These are phyloP conservation scores for Trametes cinnabarina DNA, from an alignment of 768 basidiomycete species.

Conservation along the genomic window DNA sequence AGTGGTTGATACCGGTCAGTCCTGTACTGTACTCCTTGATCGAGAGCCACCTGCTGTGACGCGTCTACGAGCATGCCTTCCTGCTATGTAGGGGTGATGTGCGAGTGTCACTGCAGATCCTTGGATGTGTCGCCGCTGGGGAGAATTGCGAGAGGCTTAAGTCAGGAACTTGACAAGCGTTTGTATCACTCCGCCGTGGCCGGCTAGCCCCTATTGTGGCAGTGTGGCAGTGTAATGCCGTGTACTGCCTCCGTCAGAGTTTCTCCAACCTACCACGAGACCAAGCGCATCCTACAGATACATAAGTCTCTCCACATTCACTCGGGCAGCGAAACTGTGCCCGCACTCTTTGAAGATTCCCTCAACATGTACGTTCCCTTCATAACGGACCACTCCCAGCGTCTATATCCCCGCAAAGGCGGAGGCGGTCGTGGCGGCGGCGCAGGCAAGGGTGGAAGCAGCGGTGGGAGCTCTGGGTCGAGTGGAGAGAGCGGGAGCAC, in stretches of 20 bases:
- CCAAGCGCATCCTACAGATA: not conserved
- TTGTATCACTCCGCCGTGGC: no score
- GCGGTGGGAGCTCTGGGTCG: not conserved
- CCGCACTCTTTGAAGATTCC: not conserved
- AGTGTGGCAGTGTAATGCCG: not conserved
- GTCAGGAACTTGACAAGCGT: no score
- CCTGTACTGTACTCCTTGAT: no score
- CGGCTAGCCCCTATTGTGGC: no score
- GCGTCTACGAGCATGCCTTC: no score
- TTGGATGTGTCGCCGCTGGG: no score
- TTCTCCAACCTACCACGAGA: no score
- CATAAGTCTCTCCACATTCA: not conserved
- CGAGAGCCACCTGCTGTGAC: no score
- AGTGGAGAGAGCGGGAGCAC: not conserved
- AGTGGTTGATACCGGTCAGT: no score
- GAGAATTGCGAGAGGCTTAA: no score
- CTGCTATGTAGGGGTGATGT: no score
- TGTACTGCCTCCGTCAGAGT: not conserved
- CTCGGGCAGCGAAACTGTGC: not conserved
- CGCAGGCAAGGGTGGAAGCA: slow-evolving; percentile 5
- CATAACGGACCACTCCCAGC: slow-evolving; percentile 13
- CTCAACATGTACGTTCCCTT: slow-evolving; percentile 22
- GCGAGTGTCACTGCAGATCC: no score
- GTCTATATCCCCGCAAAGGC: slow-evolving; percentile 21
- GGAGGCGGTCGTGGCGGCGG: slow-evolving; percentile 21